Conservation (phyloP, 495 filamentous ascomycete species). For the Penicillium maclennaniae region DNA sequence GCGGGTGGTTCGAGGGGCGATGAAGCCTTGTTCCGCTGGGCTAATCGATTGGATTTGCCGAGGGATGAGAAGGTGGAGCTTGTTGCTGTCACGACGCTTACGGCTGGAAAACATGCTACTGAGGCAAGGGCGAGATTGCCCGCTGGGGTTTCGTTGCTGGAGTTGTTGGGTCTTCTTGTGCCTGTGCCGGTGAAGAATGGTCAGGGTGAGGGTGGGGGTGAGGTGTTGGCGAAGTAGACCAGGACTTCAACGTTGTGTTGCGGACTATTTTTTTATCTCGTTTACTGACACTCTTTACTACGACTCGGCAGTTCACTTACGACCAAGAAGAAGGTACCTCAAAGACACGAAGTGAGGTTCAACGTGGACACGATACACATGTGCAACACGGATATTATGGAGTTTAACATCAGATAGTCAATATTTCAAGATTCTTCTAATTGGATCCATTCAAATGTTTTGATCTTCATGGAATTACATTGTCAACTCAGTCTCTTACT, state of each 20-base stretch:
- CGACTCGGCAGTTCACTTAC: not conserved
- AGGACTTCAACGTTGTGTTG: not conserved
- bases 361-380: not conserved
- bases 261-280: not conserved
- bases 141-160: slow-evolving; percentile 9
- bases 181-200: not conserved
- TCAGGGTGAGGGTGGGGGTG: not conserved
- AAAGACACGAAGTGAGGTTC: not conserved
- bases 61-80: slow-evolving; percentile 18
- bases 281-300: not conserved
- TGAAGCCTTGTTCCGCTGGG: slow-evolving; percentile 84
- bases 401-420: not conserved
- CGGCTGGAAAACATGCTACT: slow-evolving; percentile 52
- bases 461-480: not conserved
- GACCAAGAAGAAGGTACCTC: not conserved
- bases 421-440: not conserved
- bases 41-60: slow-evolving; percentile 53
- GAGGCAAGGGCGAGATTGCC: slow-evolving; percentile 27
- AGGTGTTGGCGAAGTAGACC: not conserved
- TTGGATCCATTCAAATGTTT: not conserved
- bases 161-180: slow-evolving; percentile 10
- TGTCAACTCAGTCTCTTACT: not conserved
- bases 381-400: not conserved
- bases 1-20: slow-evolving; percentile 77
- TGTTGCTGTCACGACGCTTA: slow-evolving; percentile 64